Evolutionary conservation across 2,329 filamentous ascomycete species (phyloP).

Genomic region (Fusarium sp.): DNA sequence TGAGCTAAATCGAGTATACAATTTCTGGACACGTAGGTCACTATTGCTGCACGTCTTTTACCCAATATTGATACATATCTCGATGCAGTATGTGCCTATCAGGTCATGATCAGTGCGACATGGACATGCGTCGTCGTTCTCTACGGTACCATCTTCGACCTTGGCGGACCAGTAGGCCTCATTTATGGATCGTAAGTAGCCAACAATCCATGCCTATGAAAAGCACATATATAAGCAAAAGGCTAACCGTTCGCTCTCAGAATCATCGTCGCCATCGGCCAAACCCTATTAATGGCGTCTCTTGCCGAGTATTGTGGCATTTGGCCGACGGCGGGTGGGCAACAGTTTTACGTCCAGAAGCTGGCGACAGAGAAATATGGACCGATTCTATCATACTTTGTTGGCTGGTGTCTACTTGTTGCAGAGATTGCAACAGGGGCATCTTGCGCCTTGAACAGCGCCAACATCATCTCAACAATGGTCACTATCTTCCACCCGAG

Average conservation of each 20-base stretch:
- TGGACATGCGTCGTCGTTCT: conserved; percentile 33
- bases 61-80: background rate
- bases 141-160: conserved; percentile 24
- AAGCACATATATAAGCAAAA: background rate
- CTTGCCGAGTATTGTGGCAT: conserved; percentile 28
- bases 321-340: conserved; percentile 21
- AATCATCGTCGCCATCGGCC: conserved; percentile 28
- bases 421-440: conserved; percentile 16
- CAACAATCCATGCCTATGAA: background rate
- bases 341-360: conserved; percentile 18
- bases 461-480: conserved; percentile 16
- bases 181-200: conserved; percentile 18
- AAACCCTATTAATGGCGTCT: conserved; percentile 20
- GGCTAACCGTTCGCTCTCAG: background rate
- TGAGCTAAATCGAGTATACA: conserved; percentile 25
- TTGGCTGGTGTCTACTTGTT: conserved; percentile 22
- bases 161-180: conserved; percentile 17
- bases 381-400: conserved; percentile 8
- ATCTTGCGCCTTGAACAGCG: conserved; percentile 21
- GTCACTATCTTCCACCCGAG: conserved; percentile 20
- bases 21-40: conserved; percentile 21
- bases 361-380: conserved; percentile 6
- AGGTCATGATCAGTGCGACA: conserved; percentile 31
- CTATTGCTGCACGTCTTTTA: background rate
- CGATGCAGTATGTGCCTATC: conserved; percentile 23